These are phyloP conservation scores for Aspergillus niger DNA, from an alignment of 2,329 filamentous ascomycete genomes.

Conservation along the genomic window DNA sequence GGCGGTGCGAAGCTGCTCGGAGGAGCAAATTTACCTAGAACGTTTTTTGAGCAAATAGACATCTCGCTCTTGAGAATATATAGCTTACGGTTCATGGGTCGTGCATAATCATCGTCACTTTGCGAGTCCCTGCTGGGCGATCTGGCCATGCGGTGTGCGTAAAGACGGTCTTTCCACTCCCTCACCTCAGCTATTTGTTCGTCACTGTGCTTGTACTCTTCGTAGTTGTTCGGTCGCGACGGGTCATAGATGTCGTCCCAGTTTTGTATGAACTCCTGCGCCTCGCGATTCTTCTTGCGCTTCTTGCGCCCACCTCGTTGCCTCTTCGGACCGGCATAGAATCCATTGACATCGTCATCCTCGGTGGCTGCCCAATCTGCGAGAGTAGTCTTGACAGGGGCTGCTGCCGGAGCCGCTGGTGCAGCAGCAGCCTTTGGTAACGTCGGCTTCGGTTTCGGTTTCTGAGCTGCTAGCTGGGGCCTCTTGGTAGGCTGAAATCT, in stretches of 20 bases:
- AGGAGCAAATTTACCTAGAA: constrained; percentile 52
- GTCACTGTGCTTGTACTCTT: constrained; percentile 81
- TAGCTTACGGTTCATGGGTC: constrained; percentile 50
- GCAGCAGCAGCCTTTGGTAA: constrained; percentile 53
- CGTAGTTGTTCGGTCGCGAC: constrained; percentile 75
- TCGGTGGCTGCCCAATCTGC: constrained; percentile 80
- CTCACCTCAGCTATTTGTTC: constrained; percentile 77
- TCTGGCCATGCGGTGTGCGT: constrained; percentile 65
- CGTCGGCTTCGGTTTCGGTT: constrained; percentile 63
- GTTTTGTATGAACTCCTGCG: constrained; percentile 61
- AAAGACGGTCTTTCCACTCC: constrained; percentile 83
- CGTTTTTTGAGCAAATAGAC: constrained; percentile 1
- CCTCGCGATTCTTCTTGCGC: constrained; percentile 71
- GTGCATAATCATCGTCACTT: constrained; percentile 53
- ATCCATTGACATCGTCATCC: constrained; percentile 73
- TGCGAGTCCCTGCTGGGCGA: constrained; percentile 48
- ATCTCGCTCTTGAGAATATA: background rate
- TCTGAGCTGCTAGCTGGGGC: constrained; percentile 65
- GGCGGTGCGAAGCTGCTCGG: constrained; percentile 58
- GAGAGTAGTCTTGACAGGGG: constrained; percentile 65
- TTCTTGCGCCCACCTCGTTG: constrained; percentile 77
- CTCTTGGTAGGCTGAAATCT: constrained; percentile 86
- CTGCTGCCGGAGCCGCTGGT: constrained; percentile 40
- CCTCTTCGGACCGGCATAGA: constrained; percentile 67
- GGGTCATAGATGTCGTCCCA: constrained; percentile 95